Evolutionary conservation across 495 filamentous ascomycete species (phyloP), one percentile per base, ranked within the genome.

Genomic region (Astrothelium subdiscretum): DNA sequence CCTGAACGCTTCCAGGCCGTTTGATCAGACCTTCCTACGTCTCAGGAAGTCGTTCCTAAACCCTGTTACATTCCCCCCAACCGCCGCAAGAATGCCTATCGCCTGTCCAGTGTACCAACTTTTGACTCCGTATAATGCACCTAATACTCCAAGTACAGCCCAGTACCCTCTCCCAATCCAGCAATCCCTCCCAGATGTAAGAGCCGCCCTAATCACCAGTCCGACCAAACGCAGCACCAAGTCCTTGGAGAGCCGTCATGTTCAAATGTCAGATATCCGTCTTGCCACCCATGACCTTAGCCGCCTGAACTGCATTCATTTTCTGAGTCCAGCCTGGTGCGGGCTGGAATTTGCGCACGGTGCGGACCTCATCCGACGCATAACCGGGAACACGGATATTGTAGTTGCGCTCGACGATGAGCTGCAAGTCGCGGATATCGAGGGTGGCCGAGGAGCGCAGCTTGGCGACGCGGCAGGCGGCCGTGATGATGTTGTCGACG

Each of bases 381-480:
- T 95, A 97, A 35, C 94, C 94, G 0, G 94, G 95, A 62, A 97
- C 90, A 62, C 94, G 89, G 77, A 97, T 97, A 74, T 97, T 97
- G 83, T 95, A 97, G 72, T 91, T 92, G 61, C 95, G 88, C 77
- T 98, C 94, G 20, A 98, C 86, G 27, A 96, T 86, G 32, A 97
- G 86, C 75, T 97, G 94, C 58, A 98, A 82, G 71, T 98, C 94
- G 65, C 91, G 89, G 57, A 96, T 86, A 66, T 98, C 94, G 8
- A 98, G 85, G 0, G 85, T 83, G 61, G 89, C 88, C 12, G 88
- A 90, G n/a, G 87, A 86, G 29, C 94, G 88, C 51, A 95, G 83
- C 74, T 97, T 98, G 68, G 94, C 90, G 59, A 95, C 85, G 65
- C 87, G 87, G 76, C 94, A 98, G 31, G 94, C 91, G 20, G 83